Evolutionary conservation across 805 yeast genomes (phyloP), one percentile per base, ranked within the genome.

Genomic region (Tetrapisispora iriomotensis): DNA sequence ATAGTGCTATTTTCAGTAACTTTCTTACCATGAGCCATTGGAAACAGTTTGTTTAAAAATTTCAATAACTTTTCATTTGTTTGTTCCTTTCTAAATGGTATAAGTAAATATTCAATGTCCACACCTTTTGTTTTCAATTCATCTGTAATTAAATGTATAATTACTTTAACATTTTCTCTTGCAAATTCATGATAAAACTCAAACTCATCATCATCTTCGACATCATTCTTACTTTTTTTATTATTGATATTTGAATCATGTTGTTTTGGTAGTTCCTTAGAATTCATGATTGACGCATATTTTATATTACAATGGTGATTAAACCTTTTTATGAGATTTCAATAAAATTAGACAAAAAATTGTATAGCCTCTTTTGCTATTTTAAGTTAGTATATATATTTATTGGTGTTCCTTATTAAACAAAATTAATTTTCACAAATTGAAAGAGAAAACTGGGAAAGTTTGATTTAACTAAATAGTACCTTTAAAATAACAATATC

Each of bases 11-110:
- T 61, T 22, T 68, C 68, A 2, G 67, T 52, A 19, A 79, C 62
- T 20, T 70, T 67, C 27, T 54, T 53, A 10, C 70, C 62, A 45
- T 66, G 61, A 0, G 84, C 84, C 32, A 66, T 52, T 2, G 82
- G 82, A 43, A 82, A 77, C 2, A 84, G 64, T 4, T 62, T 60
- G 35, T 71, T 70, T 19, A 87, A 56, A 37, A 84, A 76, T 19
- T 58, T 54, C 36, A 79, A 71, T 21, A 86, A 65, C 34, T 73
- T 76, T 30, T 66, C 62, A 51, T 81, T 86, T 37, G 74, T 72
- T 39, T 75, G 72, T 44, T 76, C 75, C 1, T 88, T 81, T 39
- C 95, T 62, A 61, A 80, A 84, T 0, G 95, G 92, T 27, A 87
- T 67, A 48, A 86, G 67, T 1, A 87, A 58, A 39, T 78, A 78